Percentiles rank a stretch among this genome's conserved stretches.
These are phyloP conservation scores for Silene latifolia DNA, from an alignment of 148 eudicot genomes.

Conservation along the genomic window DNA sequence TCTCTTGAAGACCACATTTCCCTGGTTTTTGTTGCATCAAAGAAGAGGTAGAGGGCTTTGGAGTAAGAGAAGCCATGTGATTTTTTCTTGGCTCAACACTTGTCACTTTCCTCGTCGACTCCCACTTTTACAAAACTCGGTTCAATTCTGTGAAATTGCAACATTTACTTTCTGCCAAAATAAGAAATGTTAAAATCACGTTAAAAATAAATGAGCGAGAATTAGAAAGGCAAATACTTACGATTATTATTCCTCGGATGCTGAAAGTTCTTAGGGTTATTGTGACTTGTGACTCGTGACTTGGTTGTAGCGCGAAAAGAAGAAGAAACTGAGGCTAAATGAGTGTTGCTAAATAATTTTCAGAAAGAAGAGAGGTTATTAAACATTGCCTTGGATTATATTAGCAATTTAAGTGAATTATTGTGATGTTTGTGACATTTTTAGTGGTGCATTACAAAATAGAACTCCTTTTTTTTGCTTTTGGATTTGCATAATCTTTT, in stretches of 20 bases:
- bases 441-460: not conserved
- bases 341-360: not conserved
- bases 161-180: not conserved
- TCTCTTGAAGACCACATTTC: conserved; percentile 39
- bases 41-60: conserved; percentile 40
- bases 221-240: no score
- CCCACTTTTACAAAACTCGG: not conserved
- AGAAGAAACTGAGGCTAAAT: no score
- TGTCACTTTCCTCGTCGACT: conserved; percentile 36
- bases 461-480: not conserved
- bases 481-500: conserved; percentile 19
- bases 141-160: not conserved
- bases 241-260: no score
- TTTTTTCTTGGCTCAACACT: conserved; percentile 62
- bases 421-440: not conserved
- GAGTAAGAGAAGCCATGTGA: conserved; percentile 80
- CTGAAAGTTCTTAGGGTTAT: no score
- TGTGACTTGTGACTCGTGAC: no score
- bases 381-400: no score
- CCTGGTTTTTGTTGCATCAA: conserved; percentile 40
- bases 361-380: no score
- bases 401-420: not conserved
- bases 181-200: no score
- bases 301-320: no score
- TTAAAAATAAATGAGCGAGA: no score